These are phyloP conservation scores for Yamadazyma buinensis DNA, from an alignment of 1,139 yeast species.

Conservation along the genomic window DNA sequence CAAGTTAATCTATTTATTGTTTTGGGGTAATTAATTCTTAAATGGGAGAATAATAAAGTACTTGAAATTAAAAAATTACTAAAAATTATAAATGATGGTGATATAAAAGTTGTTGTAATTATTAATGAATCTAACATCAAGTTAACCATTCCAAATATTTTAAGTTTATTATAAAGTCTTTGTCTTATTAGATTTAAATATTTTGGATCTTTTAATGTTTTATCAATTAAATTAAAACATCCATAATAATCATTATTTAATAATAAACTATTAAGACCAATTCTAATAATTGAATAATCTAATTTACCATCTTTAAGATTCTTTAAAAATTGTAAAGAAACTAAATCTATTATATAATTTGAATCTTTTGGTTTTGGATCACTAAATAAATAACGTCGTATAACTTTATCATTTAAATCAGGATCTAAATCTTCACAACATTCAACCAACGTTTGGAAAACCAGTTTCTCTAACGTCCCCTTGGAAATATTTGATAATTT, in stretches of 20 bases:
- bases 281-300: conserved; percentile 11
- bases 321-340: background rate
- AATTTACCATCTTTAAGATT: conserved; percentile 3
- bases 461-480: background rate
- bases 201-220: conserved; percentile 16
- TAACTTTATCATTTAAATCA: conserved; percentile 6
- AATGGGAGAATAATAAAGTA: background rate
- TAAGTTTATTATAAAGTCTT: too few species aligned
- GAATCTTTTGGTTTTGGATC: conserved; percentile 17
- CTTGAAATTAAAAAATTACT: background rate
- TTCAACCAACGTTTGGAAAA: background rate
- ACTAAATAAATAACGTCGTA: conserved; percentile 16
- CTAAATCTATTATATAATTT: conserved; percentile 15
- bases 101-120: background rate
- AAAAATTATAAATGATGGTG: too few species aligned
- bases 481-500: background rate
- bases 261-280: conserved; percentile 22
- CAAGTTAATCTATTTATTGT: conserved; percentile 30
- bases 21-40: conserved; percentile 14
- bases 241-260: conserved; percentile 31
- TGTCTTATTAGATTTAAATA: conserved; percentile 6
- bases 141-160: too few species aligned
- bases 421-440: background rate
- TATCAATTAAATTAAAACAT: conserved; percentile 29
- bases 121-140: background rate